A percentile compares a stretch with the other conserved stretches of the same genome.
Evolutionary conservation across 2,329 filamentous ascomycete genomes (phyloP).

Genomic region (Aureobasidium leucospermi): DNA sequence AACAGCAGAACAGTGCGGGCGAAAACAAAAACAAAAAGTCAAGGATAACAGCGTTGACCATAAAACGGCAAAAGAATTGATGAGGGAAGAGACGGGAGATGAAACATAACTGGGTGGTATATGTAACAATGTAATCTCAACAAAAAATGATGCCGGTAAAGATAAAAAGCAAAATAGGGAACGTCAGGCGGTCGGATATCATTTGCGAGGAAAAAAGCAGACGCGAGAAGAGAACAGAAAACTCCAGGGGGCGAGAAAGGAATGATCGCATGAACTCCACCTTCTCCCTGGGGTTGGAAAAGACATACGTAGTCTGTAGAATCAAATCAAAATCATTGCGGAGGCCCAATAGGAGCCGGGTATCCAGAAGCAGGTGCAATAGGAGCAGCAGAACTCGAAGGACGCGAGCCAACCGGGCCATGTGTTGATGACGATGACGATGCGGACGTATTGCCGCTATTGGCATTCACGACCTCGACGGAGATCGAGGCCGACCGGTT

Average conservation of each 20-base stretch:
- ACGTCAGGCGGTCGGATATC: slow-evolving; percentile 13
- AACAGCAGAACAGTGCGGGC: slow-evolving; percentile 7
- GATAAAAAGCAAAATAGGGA: slow-evolving; percentile 7
- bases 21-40: slow-evolving; percentile 13
- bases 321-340: slow-evolving; percentile 25
- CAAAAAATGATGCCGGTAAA: background rate
- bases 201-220: background rate
- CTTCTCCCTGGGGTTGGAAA: background rate
- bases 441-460: background rate
- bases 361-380: slow-evolving; percentile 28
- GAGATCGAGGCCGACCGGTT: slow-evolving; percentile 5
- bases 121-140: slow-evolving; percentile 12
- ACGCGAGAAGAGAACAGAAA: slow-evolving; percentile 5
- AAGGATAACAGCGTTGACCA: background rate
- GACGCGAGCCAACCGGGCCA: slow-evolving; percentile 17
- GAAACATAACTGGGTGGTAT: background rate
- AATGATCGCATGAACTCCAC: background rate
- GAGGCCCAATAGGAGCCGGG: slow-evolving; percentile 33
- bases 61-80: slow-evolving; percentile 12
- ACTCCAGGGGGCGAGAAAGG: background rate
- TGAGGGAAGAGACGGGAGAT: background rate
- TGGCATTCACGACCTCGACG: slow-evolving; percentile 6
- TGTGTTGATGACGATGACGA: slow-evolving; percentile 9
- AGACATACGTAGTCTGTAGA: slow-evolving; percentile 11
- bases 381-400: slow-evolving; percentile 18